A percentile compares a stretch with the other conserved stretches of the same genome.
Evolutionary conservation across 192 early-diverging fungal genomes (phyloP).

Genomic region (Piromyces sp.): DNA sequence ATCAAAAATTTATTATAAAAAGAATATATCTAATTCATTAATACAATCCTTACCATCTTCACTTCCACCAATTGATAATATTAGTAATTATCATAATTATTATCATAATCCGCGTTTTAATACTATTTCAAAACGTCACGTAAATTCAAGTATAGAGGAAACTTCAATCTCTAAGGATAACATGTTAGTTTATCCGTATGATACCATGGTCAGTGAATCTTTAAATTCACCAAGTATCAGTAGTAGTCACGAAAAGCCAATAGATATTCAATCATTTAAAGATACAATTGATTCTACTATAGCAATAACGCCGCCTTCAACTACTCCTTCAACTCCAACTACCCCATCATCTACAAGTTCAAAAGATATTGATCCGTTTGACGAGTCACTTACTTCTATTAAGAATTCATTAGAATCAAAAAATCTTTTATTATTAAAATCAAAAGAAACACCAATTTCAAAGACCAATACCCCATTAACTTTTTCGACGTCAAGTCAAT

Average conservation of each 20-base stretch:
- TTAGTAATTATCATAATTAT: background rate
- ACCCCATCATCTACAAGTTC: background rate
- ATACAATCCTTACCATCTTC: background rate
- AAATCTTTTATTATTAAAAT: background rate
- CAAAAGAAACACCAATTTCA: background rate
- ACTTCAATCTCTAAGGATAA: background rate
- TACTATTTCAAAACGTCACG: background rate
- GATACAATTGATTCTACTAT: background rate
- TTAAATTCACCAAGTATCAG: too few relatives aligned
- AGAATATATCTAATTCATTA: background rate
- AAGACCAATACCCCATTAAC: background rate
- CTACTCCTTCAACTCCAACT: background rate
- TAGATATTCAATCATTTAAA: background rate
- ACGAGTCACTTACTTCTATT: background rate
- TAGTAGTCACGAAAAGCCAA: background rate
- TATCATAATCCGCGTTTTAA: background rate
- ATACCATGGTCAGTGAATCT: background rate
- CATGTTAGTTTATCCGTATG: background rate
- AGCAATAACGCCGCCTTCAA: background rate
- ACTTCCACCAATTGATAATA: background rate
- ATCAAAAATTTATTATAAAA: background rate
- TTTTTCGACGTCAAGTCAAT: background rate
- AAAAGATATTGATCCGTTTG: background rate
- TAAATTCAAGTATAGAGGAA: background rate
- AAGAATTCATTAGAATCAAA: background rate